Conservation (phyloP, 23 red algal genomes). For the Agarophyton chilense region DNA sequence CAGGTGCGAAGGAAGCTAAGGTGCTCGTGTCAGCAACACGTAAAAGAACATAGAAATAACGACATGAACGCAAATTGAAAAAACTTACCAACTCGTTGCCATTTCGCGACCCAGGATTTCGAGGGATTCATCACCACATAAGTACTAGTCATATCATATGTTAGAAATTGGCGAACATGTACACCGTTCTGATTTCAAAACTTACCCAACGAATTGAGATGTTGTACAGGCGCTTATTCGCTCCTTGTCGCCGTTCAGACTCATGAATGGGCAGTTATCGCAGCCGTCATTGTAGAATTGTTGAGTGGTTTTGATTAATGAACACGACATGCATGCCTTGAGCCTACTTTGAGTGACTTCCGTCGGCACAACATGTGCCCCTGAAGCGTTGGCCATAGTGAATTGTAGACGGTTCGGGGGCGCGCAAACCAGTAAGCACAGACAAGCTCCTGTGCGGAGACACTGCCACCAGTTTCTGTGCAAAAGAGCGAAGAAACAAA, state of each 20-base stretch:
- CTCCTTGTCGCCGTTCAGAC: constrained; percentile 57
- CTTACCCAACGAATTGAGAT: constrained; percentile 79
- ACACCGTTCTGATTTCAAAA: background rate
- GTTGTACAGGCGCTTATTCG: constrained; percentile 85
- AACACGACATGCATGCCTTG: constrained; percentile 93
- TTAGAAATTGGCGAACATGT: background rate
- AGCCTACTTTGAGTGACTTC: constrained; percentile 81
- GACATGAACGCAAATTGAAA: background rate
- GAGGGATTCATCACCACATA: constrained; percentile 75
- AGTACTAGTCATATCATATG: background rate
- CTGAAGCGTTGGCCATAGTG: background rate
- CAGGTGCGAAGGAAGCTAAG: constrained; percentile 63
- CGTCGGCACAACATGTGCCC: constrained; percentile 65
- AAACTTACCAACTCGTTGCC: constrained; percentile 86
- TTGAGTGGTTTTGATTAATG: constrained; percentile 84
- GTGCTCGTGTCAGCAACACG: background rate
- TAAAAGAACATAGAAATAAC: background rate
- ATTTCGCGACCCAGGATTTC: constrained; percentile 89
- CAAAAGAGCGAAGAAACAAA: background rate
- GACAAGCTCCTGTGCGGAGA: background rate
- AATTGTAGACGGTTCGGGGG: background rate
- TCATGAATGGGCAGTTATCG: constrained; percentile 92
- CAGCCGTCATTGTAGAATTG: constrained; percentile 93
- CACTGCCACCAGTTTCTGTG: background rate
- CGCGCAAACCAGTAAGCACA: no score